Base-by-base conservation (phyloP, 2,329 filamentous ascomycete species). In the Botryotinia globosa region DNA sequence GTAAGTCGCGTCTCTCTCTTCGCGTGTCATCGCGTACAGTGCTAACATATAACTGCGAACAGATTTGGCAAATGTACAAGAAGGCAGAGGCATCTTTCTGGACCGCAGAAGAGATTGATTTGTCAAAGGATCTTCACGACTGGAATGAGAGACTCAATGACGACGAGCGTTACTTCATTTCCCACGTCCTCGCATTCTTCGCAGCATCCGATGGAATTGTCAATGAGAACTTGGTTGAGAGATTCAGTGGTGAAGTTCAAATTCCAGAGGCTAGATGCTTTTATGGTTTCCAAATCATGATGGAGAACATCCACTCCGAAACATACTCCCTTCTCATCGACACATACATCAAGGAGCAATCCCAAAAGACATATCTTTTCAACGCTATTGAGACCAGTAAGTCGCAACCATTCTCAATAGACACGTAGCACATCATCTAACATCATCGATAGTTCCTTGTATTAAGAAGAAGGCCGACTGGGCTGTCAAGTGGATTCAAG, bases 31-130 rank as follows among this genome's bases (percentile, higher is more conserved):
- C 92, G 92, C 90, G 91, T 93, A 87, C 87, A 92, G 87, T 91
- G 63, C 70, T 72, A 87, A 64, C 73, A 74, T 63, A 74, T 75
- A 69, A 75, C 74, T 67, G 71, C 70, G 74, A 77, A 82, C 79
- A 98, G 94, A 97, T 98, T 84, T 99, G 96, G 96, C 95, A 98
- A 85, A 98, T 98, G 95, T 99, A 99, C 90, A 99, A 99, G 90
- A 98, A 98, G 87, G 94, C 94, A 77, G 95, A 99, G 84, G 96
- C 96, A 70, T 98, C 96, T 61, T 99, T 99, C 91, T 99, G 96
- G 96, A 99, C 96, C 59, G 96, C 96, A 69, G 96, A 99, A 84
- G 96, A 99, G 87, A 98, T 99, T 79, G 96, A 99, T 84, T 90
- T 99, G 69, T 98, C 95, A 80, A 99, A 99, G 87, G 96, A 99